These are phyloP conservation scores for Byssochlamys sp. DNA, from an alignment of 2,329 filamentous ascomycete genomes.

Conservation along the genomic window DNA sequence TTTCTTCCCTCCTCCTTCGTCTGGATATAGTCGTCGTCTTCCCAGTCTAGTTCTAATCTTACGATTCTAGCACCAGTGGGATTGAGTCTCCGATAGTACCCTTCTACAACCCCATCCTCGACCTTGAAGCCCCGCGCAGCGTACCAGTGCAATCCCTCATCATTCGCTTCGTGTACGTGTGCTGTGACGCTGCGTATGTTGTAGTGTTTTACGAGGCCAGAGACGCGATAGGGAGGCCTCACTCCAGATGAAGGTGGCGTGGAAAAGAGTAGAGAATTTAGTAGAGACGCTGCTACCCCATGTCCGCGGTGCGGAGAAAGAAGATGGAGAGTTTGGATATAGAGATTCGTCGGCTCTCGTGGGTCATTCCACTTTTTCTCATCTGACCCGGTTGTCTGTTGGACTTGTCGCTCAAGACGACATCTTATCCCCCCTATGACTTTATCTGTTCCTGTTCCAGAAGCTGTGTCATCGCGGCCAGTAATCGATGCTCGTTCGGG, in stretches of 20 bases:
- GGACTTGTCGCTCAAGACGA: constrained; percentile 30
- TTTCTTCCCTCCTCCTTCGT: not conserved
- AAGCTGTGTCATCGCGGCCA: constrained; percentile 1
- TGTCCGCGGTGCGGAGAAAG: constrained; percentile 50
- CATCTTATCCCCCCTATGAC: constrained; percentile 42
- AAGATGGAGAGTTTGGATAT: constrained; percentile 53
- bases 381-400: constrained; percentile 8
- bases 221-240: constrained; percentile 15
- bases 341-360: constrained; percentile 37
- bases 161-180: constrained; percentile 56
- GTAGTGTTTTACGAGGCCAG: constrained; percentile 38
- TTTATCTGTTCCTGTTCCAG: constrained; percentile 28
- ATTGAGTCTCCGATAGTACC: constrained; percentile 51
- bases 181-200: constrained; percentile 47
- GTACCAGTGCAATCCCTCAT: constrained; percentile 54
- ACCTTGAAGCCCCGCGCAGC: constrained; percentile 46
- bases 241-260: constrained; percentile 4
- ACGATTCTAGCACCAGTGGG: constrained; percentile 49
- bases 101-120: constrained; percentile 41
- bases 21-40: constrained; percentile 9
- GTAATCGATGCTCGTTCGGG: constrained; percentile 8
- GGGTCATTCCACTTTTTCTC: constrained; percentile 2
- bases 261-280: constrained; percentile 34
- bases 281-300: constrained; percentile 48
- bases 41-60: constrained; percentile 25